Percentiles rank a stretch among this genome's conserved stretches.
Evolutionary conservation across 176 grass and related monocot species (phyloP).

Genomic region (Aegilops speltoides): DNA sequence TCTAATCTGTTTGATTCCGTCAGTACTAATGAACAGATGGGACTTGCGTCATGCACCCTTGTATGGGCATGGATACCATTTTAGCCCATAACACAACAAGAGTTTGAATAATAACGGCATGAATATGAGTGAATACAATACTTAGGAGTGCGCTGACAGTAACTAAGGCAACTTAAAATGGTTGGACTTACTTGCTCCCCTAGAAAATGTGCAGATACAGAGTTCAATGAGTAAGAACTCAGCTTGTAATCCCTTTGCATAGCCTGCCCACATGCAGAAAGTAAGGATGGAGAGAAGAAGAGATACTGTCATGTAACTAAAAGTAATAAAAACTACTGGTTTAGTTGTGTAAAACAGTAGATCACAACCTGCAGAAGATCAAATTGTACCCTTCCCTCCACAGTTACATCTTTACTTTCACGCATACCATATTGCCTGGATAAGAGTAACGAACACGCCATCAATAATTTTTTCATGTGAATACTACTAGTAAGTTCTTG

Average conservation of each 20-base stretch:
- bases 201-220: constrained; percentile 96
- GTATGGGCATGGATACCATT: neutral
- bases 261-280: constrained; percentile 57
- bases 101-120: constrained; percentile 9
- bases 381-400: constrained; percentile 98
- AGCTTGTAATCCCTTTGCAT: constrained; percentile 98
- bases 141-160: neutral
- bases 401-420: constrained; percentile 97
- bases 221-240: constrained; percentile 98
- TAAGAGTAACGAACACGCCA: constrained; percentile 5
- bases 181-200: constrained; percentile 83
- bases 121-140: constrained; percentile 12
- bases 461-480: constrained; percentile 25
- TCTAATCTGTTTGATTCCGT: neutral
- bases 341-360: constrained; percentile 24
- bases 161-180: constrained; percentile 21
- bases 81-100: neutral
- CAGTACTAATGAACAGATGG: constrained; percentile 11
- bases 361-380: constrained; percentile 91
- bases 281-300: constrained; percentile 16
- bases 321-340: neutral
- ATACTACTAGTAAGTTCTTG: neutral
- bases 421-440: constrained; percentile 87
- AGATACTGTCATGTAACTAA: constrained; percentile 18
- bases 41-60: neutral